Evolutionary conservation across 1,284 basidiomycete genomes (phyloP), one percentile per base, ranked within the genome.

Genomic region (Leccinum pachyderme): DNA sequence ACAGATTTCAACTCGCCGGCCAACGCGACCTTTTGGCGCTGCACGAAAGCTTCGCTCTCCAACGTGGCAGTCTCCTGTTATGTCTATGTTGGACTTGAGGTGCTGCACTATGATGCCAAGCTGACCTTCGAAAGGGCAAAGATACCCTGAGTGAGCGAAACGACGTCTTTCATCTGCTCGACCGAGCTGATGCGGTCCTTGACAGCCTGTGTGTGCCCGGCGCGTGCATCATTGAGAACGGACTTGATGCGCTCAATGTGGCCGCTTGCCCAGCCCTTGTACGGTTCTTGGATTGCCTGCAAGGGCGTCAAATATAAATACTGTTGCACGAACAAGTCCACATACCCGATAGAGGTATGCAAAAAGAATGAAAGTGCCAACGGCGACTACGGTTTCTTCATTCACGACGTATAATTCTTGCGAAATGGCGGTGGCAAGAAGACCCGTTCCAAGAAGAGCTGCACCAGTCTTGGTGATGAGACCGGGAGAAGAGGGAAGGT

Each of bases 401-500:
- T 98, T 98, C 69, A 96, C 85, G 58, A 99, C 96, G 73, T 98
- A 98, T 55, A 98, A 86, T 78, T 99, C 96, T 73, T 95, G 91
- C 39, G 94, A 97, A 77, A 98, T 95, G 70, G 95, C 95, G 22
- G 94, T 86, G 28, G 95, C 96, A 58, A 89, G 79, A 59, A 94
- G 80, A 71, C 93, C 95, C 39, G 93, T 92, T 68, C 94, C 93
- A 59, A 98, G 86, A 68, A 97, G 81, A 68, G 95, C 88, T 60
- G 91, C 87, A 61, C 94, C 93, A 51, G 92, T 96, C 81, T 98
- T 98, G 73, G 94, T 93, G 78, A 96, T 82, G 74, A 98, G 82
- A 66, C 79, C 82, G 39, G 91, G 91, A 62, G 91, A 91, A 52
- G 93, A 94, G 49, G 96, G 97, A 60, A 98, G 83, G 71, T 86